Base-by-base conservation (phyloP, 1,284 basidiomycete genomes). In the Phylloboletellus chloephorus region DNA sequence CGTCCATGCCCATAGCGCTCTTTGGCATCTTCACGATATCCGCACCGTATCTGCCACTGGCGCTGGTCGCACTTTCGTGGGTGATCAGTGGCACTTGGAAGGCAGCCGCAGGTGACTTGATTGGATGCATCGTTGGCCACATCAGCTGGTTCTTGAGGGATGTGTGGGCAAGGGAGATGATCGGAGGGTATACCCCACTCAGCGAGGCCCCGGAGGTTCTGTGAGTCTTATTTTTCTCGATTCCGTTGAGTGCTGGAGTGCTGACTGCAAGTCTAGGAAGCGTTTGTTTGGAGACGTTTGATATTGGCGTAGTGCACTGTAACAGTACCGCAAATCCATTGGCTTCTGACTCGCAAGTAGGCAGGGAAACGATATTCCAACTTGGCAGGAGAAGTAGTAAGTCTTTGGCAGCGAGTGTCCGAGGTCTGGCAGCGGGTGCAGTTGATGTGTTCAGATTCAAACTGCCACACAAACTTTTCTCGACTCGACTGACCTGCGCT, bases 21-120 rank as follows among this genome's bases (percentile, higher is more conserved):
- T 96, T 98, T 55, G 95, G 96, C 3, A 71, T 98, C 21, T 73
- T 98, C 52, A 94, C 90, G 4, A 91, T 98, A 58, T 88, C 90
- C 0, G 95, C 95, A 0, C 92, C 95, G 0, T 98, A 99, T 66
- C 78, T 98, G 4, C 95, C 96, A 1, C 70, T 94, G 39, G 87
- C 90, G 0, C 79, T 98, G 26, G 87, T 95, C 17, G 83, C 74
- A 0, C 89, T 97, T 55, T 84, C 85, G 0, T 98, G 93, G 92
- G 65, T 93, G 21, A 69, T 98, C 24, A 89, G 88, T 50, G 89
- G 90, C 4, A 86, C 86, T 1, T 88, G 87, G 79, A 75, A 78
- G 48, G 88, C 88, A 3, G 90, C 89, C 0, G 79, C 87, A 1
- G 88, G 82, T 4, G 91, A 94, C 57, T 71, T 93, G 5, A 74